These are phyloP conservation scores for Chrysopogon serrulatus DNA, from an alignment of 176 grass and related monocot species.

Conservation along the genomic window DNA sequence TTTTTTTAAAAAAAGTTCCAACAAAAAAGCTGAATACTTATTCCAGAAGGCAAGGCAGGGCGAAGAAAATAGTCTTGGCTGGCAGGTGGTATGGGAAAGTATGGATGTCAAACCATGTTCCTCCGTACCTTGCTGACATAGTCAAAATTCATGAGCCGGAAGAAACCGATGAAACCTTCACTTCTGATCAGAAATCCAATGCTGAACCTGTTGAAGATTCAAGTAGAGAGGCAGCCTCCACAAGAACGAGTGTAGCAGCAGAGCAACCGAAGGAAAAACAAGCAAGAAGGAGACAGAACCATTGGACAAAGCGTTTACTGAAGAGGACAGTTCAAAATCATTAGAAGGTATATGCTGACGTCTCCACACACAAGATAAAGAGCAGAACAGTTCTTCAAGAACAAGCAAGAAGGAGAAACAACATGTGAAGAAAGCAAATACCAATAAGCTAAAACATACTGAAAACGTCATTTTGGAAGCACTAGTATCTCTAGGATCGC, in stretches of 20 bases:
- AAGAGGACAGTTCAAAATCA: constrained; percentile 1
- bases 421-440: constrained; percentile 28
- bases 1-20: too few relatives aligned
- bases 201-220: constrained; percentile 13
- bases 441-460: constrained; percentile 28
- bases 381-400: constrained; percentile 4
- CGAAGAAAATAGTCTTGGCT: constrained; percentile 61
- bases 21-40: constrained; percentile 33
- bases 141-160: constrained; percentile 38
- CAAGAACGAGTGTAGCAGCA: constrained; percentile 10
- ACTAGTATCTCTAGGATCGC: constrained; percentile 43
- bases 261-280: constrained; percentile 17
- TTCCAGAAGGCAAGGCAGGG: constrained; percentile 39
- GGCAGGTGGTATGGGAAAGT: constrained; percentile 86
- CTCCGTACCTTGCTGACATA: constrained; percentile 53
- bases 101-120: constrained; percentile 85
- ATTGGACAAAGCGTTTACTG: constrained; percentile 15
- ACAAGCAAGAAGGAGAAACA: constrained; percentile 32
- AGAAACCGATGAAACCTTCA: constrained; percentile 18
- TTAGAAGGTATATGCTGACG: constrained; percentile 27
- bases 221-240: constrained; percentile 24
- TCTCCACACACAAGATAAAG: constrained; percentile 16
- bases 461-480: not conserved
- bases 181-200: constrained; percentile 11
- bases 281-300: constrained; percentile 37